Base-by-base conservation (phyloP, 192 early-diverging fungal species). In the Umbelopsis sp. region DNA sequence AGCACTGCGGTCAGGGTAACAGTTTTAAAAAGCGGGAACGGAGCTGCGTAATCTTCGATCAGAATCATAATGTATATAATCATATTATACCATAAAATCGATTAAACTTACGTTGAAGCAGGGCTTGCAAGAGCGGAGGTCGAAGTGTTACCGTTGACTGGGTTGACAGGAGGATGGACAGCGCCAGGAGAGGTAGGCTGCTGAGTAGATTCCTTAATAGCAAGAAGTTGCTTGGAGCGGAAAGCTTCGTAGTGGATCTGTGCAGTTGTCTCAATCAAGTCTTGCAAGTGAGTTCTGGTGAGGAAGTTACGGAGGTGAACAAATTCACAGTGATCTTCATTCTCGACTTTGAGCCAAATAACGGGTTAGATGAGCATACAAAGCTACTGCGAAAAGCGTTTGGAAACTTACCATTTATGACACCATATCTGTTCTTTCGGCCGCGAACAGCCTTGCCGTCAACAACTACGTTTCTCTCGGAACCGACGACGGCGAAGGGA, bases 241-340 rank as follows among this genome's bases (percentile, higher is more conserved):
- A 96, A 99, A 41, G 91, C 87, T 84, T 99, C 96, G 84, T 99
- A 99, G 80, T 97, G 96, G 66, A 96, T 88, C 74, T 91, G 87
- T 9, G 93, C 87, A 16, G 97, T 99, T 45, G 94, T 94, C 76
- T 99, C 97, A 71, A 97, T 92, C 80, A 99, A 83, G 75, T 99
- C 97, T 73, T 96, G 93, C 45, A 99, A 77, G 75, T 99, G 97
- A n/a, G 96, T 97, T 82, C 79, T 75, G 29, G 91, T 91, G 75
- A 94, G 83, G 81, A 95, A 93, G 85, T 98, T 93, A 81, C 97
- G 93, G 67, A 99, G 87, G 73, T 94, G 92, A 56, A 93, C 88
- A 79, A 99, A 99, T 77, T 98, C 97, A 86, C 96, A 96, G 84
- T 98, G 97, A 45, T 84, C 83, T 81, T 95, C 93, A 79, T 97